Percentiles rank a stretch among this genome's conserved stretches.
Evolutionary conservation across 2,329 filamentous ascomycete species (phyloP).

Genomic region (Penicillium expansum): DNA sequence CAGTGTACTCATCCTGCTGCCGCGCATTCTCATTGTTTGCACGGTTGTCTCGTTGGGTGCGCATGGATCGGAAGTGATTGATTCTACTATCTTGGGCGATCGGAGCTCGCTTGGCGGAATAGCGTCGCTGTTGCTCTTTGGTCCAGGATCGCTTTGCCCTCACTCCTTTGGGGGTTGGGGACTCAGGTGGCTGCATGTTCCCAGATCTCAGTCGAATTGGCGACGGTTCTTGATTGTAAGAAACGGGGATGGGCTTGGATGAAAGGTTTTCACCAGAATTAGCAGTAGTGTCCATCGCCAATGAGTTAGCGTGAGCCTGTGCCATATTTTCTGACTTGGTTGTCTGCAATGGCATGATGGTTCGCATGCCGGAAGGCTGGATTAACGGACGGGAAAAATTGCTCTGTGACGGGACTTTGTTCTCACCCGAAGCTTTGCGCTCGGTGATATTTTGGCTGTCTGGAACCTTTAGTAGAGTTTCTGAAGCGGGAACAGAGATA

Average conservation of each 20-base stretch:
- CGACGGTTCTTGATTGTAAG: conserved; percentile 12
- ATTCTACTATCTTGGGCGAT: conserved; percentile 22
- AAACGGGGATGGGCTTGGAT: neutral
- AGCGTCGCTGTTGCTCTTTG: conserved; percentile 23
- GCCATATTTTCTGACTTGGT: conserved; percentile 1
- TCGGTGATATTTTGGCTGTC: neutral
- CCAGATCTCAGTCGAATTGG: conserved; percentile 25
- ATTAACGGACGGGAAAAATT: conserved; percentile 41
- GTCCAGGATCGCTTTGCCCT: conserved; percentile 19
- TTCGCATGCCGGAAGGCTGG: conserved; percentile 32
- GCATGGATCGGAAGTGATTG: conserved; percentile 29
- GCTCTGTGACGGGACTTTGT: conserved; percentile 18
- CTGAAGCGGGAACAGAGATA: neutral
- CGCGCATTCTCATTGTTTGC: conserved; percentile 34
- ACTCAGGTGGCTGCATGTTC: conserved; percentile 26
- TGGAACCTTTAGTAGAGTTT: neutral
- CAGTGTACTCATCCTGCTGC: conserved; percentile 16
- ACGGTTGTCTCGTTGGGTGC: conserved; percentile 20
- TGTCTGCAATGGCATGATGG: conserved; percentile 17
- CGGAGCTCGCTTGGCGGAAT: conserved; percentile 23
- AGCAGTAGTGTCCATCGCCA: neutral
- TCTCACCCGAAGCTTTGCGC: neutral
- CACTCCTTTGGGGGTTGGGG: conserved; percentile 31
- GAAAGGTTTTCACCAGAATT: neutral
- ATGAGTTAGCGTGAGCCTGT: conserved; percentile 1